Evolutionary conservation across 345 rosid genomes (phyloP).

Genomic region (Citrus unshiu): DNA sequence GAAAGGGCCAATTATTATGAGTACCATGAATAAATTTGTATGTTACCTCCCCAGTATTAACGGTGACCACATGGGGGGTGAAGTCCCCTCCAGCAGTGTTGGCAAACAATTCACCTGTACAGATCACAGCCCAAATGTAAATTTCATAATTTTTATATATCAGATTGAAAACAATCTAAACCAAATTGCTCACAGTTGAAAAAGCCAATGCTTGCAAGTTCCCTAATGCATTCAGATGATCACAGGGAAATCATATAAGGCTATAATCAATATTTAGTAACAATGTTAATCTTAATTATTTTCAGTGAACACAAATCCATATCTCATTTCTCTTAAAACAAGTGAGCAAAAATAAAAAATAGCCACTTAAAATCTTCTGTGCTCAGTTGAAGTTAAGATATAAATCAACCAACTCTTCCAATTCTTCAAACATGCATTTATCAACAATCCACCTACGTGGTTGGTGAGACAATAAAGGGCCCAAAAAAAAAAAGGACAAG

Average conservation of each 20-base stretch:
- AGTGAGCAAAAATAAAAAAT: neutral
- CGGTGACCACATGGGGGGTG: conserved; percentile 49
- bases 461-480: conserved; percentile 25
- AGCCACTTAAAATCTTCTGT: neutral
- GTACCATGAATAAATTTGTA: neutral
- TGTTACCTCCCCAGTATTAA: conserved; percentile 58
- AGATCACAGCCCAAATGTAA: conserved; percentile 14
- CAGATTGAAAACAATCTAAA: neutral
- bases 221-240: neutral
- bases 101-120: conserved; percentile 47
- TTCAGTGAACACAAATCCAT: neutral
- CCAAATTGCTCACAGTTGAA: neutral
- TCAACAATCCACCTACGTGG: conserved; percentile 20
- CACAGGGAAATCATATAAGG: neutral
- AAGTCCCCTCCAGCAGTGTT: conserved; percentile 65
- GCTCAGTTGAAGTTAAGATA: conserved; percentile 9
- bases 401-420: conserved; percentile 2
- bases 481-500: neutral
- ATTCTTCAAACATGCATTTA: conserved; percentile 12
- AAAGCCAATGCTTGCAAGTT: neutral
- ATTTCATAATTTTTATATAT: neutral
- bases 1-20: neutral
- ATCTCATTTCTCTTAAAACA: neutral
- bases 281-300: neutral
- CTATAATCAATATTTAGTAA: neutral